phyloP scores from a whole-genome alignment of 2,329 filamentous ascomycete species.

The Fusarium guadeloupense region DNA sequence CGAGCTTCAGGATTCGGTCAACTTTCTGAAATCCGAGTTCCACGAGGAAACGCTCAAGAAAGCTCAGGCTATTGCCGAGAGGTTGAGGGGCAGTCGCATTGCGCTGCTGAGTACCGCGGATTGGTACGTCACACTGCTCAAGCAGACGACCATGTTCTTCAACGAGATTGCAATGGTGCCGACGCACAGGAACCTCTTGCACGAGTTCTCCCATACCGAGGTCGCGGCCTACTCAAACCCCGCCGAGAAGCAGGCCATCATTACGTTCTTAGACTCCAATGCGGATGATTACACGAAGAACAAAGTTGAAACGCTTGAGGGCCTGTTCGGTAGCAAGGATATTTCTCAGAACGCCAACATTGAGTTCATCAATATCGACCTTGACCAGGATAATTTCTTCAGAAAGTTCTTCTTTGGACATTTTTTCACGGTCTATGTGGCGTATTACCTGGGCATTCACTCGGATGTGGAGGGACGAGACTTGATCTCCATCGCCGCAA shows the following conservation, averaged over 20 bases:
- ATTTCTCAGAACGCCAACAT: neutral
- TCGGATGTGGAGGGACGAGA: neutral
- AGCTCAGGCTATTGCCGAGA: neutral
- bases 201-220: neutral
- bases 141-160: neutral
- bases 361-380: neutral
- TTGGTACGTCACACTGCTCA: neutral
- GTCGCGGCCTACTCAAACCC: neutral
- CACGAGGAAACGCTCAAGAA: neutral
- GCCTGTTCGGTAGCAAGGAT: neutral
- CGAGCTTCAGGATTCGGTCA: neutral
- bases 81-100: neutral
- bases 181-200: neutral
- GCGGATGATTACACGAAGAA: neutral
- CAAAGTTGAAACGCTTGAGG: neutral
- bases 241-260: neutral
- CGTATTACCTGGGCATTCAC: neutral
- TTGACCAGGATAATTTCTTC: neutral
- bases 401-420: neutral
- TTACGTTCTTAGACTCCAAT: neutral
- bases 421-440: neutral
- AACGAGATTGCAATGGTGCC: neutral
- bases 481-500: neutral
- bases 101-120: neutral
- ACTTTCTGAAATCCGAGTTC: neutral